These are phyloP conservation scores for Scheffersomyces parashehatae DNA, from an alignment of 1,139 yeast species.

Conservation along the genomic window DNA sequence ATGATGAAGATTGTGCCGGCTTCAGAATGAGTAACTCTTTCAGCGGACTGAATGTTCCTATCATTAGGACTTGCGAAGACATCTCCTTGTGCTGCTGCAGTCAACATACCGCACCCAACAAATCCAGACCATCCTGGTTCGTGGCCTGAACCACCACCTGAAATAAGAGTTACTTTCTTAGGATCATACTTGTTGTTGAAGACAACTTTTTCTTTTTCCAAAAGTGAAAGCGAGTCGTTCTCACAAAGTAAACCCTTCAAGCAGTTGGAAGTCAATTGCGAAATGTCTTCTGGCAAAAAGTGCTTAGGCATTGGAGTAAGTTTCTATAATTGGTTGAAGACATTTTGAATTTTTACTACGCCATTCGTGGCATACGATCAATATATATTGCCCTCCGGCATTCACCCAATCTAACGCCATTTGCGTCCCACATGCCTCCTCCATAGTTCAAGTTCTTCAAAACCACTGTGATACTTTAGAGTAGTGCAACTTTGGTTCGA, in stretches of 20 bases:
- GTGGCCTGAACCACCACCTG: constrained; percentile 51
- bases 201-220: constrained; percentile 36
- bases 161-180: constrained; percentile 32
- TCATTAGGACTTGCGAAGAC: constrained; percentile 48
- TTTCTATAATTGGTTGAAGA: no score
- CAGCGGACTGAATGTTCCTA: constrained; percentile 41
- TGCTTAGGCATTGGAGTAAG: constrained; percentile 11
- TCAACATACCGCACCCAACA: constrained; percentile 45
- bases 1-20: constrained; percentile 24
- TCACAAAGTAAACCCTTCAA: constrained; percentile 25
- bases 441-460: no score
- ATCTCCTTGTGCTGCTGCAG: constrained; percentile 49
- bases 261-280: constrained; percentile 19
- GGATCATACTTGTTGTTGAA: constrained; percentile 29
- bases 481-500: no score
- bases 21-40: constrained; percentile 21
- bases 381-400: no score
- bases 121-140: constrained; percentile 50
- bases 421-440: no score
- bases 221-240: constrained; percentile 25
- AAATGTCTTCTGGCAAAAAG: constrained; percentile 20
- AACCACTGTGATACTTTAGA: no score
- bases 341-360: no score
- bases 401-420: no score
- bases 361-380: no score